These are phyloP conservation scores for Ophiosphaerella herpotricha DNA, from an alignment of 2,329 filamentous ascomycete genomes.

Conservation along the genomic window DNA sequence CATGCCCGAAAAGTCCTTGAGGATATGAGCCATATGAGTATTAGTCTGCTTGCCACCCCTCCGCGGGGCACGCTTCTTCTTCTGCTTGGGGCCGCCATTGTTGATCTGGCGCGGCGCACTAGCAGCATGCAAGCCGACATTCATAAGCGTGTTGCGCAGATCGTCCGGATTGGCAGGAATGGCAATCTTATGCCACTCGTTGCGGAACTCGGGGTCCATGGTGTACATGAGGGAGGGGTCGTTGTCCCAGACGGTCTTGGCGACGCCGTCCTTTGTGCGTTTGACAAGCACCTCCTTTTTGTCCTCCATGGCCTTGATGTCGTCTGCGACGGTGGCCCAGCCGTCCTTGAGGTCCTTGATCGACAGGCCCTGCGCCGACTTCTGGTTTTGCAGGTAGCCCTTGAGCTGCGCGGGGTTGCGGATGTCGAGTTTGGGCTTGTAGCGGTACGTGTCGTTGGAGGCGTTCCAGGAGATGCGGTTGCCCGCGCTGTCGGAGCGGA, in stretches of 20 bases:
- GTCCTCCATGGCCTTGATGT: conserved; percentile 76
- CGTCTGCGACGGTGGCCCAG: conserved; percentile 82
- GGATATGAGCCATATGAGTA: conserved; percentile 79
- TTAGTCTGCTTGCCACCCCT: conserved; percentile 83
- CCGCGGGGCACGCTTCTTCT: conserved; percentile 76
- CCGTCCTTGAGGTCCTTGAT: conserved; percentile 96
- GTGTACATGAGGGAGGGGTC: conserved; percentile 75
- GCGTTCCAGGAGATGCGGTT: conserved; percentile 65
- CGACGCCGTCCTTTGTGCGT: conserved; percentile 85
- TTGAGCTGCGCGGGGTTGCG: conserved; percentile 77
- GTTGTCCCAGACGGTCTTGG: conserved; percentile 82
- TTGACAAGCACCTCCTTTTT: conserved; percentile 83
- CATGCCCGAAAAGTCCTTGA: conserved; percentile 71
- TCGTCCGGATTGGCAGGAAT: conserved; percentile 73
- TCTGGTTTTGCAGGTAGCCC: conserved; percentile 78
- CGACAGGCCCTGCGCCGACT: conserved; percentile 76
- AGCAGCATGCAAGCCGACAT: conserved; percentile 64
- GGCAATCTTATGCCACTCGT: conserved; percentile 80
- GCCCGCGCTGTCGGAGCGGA: conserved; percentile 62
- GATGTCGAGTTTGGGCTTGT: conserved; percentile 84
- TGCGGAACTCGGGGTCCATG: conserved; percentile 81
- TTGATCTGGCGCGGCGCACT: conserved; percentile 4
- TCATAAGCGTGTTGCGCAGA: conserved; percentile 75
- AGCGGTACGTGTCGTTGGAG: conserved; percentile 73
- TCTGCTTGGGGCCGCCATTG: conserved; percentile 73